A percentile compares a stretch with the other conserved stretches of the same genome.
Evolutionary conservation across 352 stramenopile genomes (phyloP).

Genomic region (Sclerospora graminicola): DNA sequence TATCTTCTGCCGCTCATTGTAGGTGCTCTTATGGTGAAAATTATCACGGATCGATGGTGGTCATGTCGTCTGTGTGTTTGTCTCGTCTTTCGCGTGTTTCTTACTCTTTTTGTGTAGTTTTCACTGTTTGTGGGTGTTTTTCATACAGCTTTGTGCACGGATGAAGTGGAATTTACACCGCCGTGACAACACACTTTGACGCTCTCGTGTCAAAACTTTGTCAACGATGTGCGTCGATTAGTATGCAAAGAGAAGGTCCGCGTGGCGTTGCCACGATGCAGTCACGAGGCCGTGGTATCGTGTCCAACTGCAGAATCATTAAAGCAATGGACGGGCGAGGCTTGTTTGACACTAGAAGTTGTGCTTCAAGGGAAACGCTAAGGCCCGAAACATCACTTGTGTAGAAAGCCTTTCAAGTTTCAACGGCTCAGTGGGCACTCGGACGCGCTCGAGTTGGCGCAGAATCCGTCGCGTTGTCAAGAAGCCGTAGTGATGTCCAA

Average conservation of each 20-base stretch:
- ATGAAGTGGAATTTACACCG: constrained; percentile 53
- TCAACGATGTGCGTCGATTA: constrained; percentile 19
- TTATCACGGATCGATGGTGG: no score
- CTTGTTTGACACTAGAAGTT: constrained; percentile 22
- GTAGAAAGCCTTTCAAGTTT: constrained; percentile 47
- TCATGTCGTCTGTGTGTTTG: no score
- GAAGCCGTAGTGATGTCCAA: constrained; percentile 39
- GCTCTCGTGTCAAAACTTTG: constrained; percentile 43
- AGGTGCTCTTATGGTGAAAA: no score
- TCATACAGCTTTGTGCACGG: constrained; percentile 39
- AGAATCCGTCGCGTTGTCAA: constrained; percentile 30
- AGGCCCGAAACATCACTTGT: constrained; percentile 60
- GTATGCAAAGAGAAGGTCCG: constrained; percentile 45
- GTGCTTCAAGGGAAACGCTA: constrained; percentile 55
- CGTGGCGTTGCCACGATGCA: constrained; percentile 49
- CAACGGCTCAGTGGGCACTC: constrained; percentile 50
- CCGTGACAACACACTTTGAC: constrained; percentile 49
- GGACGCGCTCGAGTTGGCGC: constrained; percentile 57
- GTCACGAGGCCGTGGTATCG: constrained; percentile 34
- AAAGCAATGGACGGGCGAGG: constrained; percentile 33
- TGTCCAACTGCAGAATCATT: constrained; percentile 41
- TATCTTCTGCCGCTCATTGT: no score
- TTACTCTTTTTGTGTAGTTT: no score
- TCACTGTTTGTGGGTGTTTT: no score
- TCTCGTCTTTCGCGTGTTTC: no score